Base-by-base conservation (phyloP, 768 basidiomycete species). In the Zangia roseola region DNA sequence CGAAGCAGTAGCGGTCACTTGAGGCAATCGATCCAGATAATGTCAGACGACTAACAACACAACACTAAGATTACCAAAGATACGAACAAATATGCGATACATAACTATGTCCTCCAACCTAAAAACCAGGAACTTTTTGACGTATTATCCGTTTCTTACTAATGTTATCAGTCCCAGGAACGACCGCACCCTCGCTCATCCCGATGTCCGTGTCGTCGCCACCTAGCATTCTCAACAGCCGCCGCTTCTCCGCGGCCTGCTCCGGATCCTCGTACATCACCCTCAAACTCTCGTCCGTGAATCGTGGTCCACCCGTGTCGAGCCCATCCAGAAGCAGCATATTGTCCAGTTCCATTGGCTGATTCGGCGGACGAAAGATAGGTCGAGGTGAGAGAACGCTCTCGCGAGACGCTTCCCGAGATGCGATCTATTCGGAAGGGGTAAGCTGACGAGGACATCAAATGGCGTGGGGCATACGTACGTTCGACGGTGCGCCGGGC, bases 231-330 rank as follows among this genome's bases (percentile, higher is more conserved):
- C 66, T 73, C 77, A 85, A 74, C 55, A 88, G 59, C 60, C 77
- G 71, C 51, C 74, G 69, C 64, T 77, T 78, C 64, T 84, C 84
- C 40, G 77, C 79, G 34, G 69, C 64, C 68, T 86, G 81, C 19
- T 67, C 77, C 2, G 84, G 84, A 64, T 88, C 86, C 60, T 85
- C 84, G 53, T 88, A 89, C 49, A 71, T 74, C 9, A 88, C 83
- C 6, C 77, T 72, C 63, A 81, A 69, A 55, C 76, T 76, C 54
- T 75, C 73, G n/a, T 77, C 74, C 14, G 58, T 60, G 43, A 57
- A 58, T 13, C 49, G 53, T 45, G 60, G 57, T 7, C 26, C 39
- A 6, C 37, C 52, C 28, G 38, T 42, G 10, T 45, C 61, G 10
- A 57, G 10, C 21, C 56, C 64, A 19, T 70, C 63, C 12, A 60